These are phyloP conservation scores for Sonneratia alba DNA, from an alignment of 345 rosid genomes.

Conservation along the genomic window DNA sequence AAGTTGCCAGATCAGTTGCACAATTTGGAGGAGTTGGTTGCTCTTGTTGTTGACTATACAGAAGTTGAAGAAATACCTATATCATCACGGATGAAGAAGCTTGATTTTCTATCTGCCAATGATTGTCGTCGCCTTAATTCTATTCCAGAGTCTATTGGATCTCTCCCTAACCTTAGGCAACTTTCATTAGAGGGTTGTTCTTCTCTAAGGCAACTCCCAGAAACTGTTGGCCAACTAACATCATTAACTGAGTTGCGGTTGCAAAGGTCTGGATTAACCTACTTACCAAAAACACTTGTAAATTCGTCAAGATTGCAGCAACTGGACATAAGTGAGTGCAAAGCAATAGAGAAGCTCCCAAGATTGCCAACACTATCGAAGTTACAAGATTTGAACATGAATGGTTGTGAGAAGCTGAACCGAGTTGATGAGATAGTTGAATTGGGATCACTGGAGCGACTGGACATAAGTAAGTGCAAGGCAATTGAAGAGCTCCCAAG, in stretches of 20 bases:
- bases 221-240: not conserved
- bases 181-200: rapidly evolving
- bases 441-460: not conserved
- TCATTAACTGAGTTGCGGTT: not conserved
- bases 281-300: not conserved
- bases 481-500: not conserved
- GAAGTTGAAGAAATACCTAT: not conserved
- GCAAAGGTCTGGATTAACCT: not conserved
- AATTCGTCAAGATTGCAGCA: not conserved
- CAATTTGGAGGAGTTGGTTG: not conserved
- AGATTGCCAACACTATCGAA: not conserved
- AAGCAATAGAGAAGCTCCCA: not conserved
- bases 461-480: not conserved
- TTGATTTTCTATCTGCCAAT: not conserved
- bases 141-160: not conserved
- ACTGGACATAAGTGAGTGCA: not conserved
- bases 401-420: not conserved
- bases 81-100: not conserved
- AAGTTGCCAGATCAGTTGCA: not conserved
- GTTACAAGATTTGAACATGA: not conserved
- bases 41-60: not conserved
- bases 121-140: not conserved
- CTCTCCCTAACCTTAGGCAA: not conserved
- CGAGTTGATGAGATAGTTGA: too few relatives aligned
- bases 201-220: rapidly evolving